phyloP scores from a whole-genome alignment of 2,329 filamentous ascomycete genomes.

The Pseudogymnoascus sp. region DNA sequence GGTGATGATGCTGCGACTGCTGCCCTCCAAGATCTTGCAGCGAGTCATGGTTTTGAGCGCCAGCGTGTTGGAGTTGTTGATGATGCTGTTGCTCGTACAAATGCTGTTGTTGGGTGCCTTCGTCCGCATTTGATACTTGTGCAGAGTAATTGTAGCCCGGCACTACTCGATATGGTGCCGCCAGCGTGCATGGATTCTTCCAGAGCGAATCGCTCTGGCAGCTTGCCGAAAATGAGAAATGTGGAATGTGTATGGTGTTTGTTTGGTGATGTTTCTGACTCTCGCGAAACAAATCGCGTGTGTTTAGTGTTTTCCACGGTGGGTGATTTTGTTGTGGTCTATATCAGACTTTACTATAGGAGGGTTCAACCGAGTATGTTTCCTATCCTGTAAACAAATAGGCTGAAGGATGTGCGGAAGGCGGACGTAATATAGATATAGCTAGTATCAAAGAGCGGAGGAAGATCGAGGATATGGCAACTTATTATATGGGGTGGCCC shows the following conservation, averaged over 20 bases:
- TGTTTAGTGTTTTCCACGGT: conserved; percentile 26
- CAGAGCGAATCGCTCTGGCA: conserved; percentile 71
- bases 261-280: conserved; percentile 23
- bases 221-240: conserved; percentile 57
- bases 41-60: conserved; percentile 25
- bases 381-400: not conserved
- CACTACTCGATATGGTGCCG: conserved; percentile 65
- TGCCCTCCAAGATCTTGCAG: conserved; percentile 36
- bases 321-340: conserved; percentile 25
- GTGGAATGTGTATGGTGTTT: conserved; percentile 23
- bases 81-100: conserved; percentile 48
- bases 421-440: not conserved
- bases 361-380: conserved; percentile 14
- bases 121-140: conserved; percentile 57
- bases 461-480: conserved; percentile 9
- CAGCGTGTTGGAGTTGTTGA: conserved; percentile 27
- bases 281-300: conserved; percentile 21
- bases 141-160: conserved; percentile 65
- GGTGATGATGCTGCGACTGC: conserved; percentile 43
- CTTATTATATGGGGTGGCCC: conserved; percentile 11
- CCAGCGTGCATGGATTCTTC: conserved; percentile 69
- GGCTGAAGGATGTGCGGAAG: not conserved
- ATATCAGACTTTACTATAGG: conserved; percentile 27
- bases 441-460: conserved; percentile 5
- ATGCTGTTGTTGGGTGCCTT: conserved; percentile 57